Evolutionary conservation across 805 yeast genomes (phyloP), one percentile per base, ranked within the genome.

Genomic region (Sungouiella blattae): DNA sequence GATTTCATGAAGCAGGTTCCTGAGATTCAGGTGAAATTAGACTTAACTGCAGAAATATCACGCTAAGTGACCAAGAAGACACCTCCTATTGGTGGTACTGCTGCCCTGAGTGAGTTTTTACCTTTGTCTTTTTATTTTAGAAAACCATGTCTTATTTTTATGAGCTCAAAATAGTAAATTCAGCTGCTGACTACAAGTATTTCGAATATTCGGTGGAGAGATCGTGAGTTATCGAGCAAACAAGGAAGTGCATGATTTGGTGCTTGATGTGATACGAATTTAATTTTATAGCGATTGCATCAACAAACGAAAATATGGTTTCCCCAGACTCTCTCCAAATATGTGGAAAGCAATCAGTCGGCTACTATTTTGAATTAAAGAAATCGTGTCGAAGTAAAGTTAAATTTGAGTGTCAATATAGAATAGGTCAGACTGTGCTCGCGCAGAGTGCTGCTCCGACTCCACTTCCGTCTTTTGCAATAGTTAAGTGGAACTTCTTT

Each of bases 361-460:
- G n/a, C n/a, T n/a, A 20, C 22, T 20, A 24, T 14, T 6, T 7
- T 14, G 4, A 6, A 12, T 26, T 6, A 14, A 13, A 12, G n/a
- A 12, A 14, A 12, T 12, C 28, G 11, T 12, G 9, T 26, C 11
- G 18, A 11, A 6, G 16, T 12, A 24, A 24, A n/a, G 9, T 20
- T 7, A 7, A 20, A 9, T 6, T 13, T 13, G 18, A 26, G 6
- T 26, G 16, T 6, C 6, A n/a, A n/a, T 24, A 24, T 24, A 8
- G 12, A 8, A 12, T 11, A 3, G 12, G n/a, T 32, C 20, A 37
- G 8, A 35, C 46, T 13, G 44, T 40, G 29, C 68, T 56, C 8
- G 96, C 97, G 67, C 96, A 87, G 42, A 91, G 69, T 2, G 98
- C 98, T 30, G 97, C 98, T 46, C 98, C 98, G 28, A 89, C 96